Evolutionary conservation across 1,139 yeast species (phyloP).

Genomic region (Debaryomyces psychrophilus): DNA sequence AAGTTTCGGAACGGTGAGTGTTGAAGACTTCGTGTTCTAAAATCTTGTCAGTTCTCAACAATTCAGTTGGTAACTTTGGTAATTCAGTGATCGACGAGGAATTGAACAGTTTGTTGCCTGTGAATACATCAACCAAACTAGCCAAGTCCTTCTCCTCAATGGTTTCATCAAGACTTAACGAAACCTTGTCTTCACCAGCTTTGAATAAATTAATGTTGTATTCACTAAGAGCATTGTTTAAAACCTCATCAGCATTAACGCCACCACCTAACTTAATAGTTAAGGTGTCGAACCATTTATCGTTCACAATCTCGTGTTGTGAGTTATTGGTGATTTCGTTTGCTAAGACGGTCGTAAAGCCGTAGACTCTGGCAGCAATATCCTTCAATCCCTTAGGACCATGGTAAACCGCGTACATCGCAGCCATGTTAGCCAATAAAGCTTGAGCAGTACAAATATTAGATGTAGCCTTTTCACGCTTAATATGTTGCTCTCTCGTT

Average conservation of each 20-base stretch:
- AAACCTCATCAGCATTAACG: conserved; percentile 55
- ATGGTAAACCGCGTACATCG: conserved; percentile 95
- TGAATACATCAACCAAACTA: conserved; percentile 61
- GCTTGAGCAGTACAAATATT: conserved; percentile 99
- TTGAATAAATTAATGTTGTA: conserved; percentile 77
- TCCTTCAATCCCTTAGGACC: conserved; percentile 87
- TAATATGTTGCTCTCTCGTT: conserved; percentile 97
- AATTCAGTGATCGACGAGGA: conserved; percentile 32
- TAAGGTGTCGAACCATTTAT: conserved; percentile 85
- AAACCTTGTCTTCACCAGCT: conserved; percentile 62
- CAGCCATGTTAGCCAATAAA: conserved; percentile 89
- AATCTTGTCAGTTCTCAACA: conserved; percentile 63
- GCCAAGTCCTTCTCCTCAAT: conserved; percentile 64
- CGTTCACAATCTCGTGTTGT: conserved; percentile 56
- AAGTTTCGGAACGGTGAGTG: conserved; percentile 88
- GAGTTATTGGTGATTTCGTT: conserved; percentile 46
- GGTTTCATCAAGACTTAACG: conserved; percentile 86
- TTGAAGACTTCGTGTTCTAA: conserved; percentile 81
- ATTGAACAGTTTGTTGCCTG: conserved; percentile 31
- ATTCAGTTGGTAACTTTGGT: conserved; percentile 56
- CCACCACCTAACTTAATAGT: conserved; percentile 62
- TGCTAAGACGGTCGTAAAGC: conserved; percentile 75
- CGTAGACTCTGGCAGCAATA: conserved; percentile 79
- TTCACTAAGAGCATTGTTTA: conserved; percentile 59
- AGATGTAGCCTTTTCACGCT: conserved; percentile 96